phyloP scores from a whole-genome alignment of 805 yeast genomes.

The Teunomyces funiuensis region DNA sequence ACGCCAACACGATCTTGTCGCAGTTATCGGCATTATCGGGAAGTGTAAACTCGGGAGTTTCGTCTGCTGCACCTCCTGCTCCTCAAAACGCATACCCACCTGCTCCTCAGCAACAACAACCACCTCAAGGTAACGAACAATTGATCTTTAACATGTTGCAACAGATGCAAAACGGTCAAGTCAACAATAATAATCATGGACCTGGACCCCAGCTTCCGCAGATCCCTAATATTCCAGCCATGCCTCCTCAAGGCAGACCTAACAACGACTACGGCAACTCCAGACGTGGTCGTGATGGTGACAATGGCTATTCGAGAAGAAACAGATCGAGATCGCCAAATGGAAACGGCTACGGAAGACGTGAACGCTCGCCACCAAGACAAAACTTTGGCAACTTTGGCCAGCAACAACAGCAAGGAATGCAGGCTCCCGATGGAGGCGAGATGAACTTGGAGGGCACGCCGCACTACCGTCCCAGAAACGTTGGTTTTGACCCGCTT shows the following conservation, averaged over 20 bases:
- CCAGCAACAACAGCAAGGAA: slow-evolving; percentile 13
- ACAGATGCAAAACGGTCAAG: slow-evolving; percentile 42
- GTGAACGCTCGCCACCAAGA: slow-evolving; percentile 33
- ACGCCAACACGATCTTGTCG: slow-evolving; percentile 42
- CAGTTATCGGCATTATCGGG: slow-evolving; percentile 44
- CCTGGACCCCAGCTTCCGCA: slow-evolving; percentile 9
- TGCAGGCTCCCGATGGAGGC: slow-evolving; percentile 25
- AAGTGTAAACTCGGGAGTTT: slow-evolving; percentile 6
- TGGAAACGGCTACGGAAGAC: slow-evolving; percentile 18
- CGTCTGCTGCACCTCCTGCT: slow-evolving; percentile 10
- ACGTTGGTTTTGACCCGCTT: slow-evolving; percentile 65
- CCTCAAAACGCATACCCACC: slow-evolving; percentile 13
- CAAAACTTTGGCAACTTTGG: slow-evolving; percentile 7
- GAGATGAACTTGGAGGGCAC: slow-evolving; percentile 71
- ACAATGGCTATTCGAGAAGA: slow-evolving; percentile 45
- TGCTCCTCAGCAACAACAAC: slow-evolving; percentile 11
- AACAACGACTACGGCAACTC: slow-evolving; percentile 19
- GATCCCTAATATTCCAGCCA: slow-evolving; percentile 10
- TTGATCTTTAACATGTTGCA: slow-evolving; percentile 53
- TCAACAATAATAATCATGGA: not conserved
- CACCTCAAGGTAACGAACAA: slow-evolving; percentile 26
- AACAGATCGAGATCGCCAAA: slow-evolving; percentile 56
- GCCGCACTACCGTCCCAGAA: slow-evolving; percentile 74
- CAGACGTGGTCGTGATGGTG: slow-evolving; percentile 30
- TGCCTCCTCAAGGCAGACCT: slow-evolving; percentile 12